Evolutionary conservation across 371 early-diverging fungal genomes (phyloP).

Genomic region (Actinomortierella ambigua): DNA sequence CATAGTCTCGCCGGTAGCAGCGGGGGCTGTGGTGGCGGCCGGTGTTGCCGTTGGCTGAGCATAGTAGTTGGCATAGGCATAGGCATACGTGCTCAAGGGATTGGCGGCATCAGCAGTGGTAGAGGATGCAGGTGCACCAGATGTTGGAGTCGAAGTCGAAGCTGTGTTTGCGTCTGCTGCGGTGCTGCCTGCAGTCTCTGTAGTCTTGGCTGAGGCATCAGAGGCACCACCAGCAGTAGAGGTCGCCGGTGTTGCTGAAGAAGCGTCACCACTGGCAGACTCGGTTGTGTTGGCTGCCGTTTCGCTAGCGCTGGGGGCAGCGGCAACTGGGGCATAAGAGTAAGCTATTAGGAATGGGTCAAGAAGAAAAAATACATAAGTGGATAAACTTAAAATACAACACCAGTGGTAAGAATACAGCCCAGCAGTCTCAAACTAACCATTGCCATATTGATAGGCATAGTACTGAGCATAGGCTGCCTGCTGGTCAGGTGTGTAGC

Average conservation of each 20-base stretch:
- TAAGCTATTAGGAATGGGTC: constrained; percentile 57
- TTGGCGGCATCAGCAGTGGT: background rate
- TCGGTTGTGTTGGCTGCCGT: constrained; percentile 15
- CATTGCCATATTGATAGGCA: constrained; percentile 31
- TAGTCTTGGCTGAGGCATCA: constrained; percentile 15
- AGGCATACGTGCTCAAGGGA: too few species aligned
- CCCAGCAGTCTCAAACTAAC: constrained; percentile 1
- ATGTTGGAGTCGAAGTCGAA: background rate
- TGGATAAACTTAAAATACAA: background rate
- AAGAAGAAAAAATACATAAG: constrained; percentile 45
- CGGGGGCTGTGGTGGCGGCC: constrained; percentile 7
- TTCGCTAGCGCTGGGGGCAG: constrained; percentile 19
- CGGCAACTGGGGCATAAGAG: constrained; percentile 44
- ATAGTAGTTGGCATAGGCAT: too few species aligned
- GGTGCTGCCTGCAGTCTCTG: constrained; percentile 22
- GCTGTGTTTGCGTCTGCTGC: constrained; percentile 2
- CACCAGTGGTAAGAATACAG: background rate
- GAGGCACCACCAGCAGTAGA: constrained; percentile 13
- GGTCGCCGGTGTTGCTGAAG: constrained; percentile 21
- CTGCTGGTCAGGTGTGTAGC: constrained; percentile 40
- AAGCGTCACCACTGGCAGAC: constrained; percentile 14
- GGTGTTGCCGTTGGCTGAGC: background rate
- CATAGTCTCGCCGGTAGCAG: background rate
- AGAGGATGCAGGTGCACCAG: constrained; percentile 6
- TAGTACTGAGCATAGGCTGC: constrained; percentile 47